These are phyloP conservation scores for Corylus heterophylla DNA, from an alignment of 306 rosid species.

Conservation along the genomic window DNA sequence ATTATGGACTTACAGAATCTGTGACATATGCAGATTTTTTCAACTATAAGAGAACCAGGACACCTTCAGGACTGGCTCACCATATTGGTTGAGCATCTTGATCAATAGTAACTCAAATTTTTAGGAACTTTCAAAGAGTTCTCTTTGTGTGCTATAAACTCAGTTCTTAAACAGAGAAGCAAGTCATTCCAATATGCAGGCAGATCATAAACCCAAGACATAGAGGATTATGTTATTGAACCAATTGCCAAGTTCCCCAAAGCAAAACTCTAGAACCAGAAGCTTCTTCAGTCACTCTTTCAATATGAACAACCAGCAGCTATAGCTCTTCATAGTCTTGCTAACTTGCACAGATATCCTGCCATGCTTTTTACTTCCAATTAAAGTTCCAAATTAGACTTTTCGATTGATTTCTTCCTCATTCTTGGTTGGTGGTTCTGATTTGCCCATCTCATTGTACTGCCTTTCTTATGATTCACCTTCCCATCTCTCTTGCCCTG, in stretches of 20 bases:
- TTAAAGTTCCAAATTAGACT: neutral
- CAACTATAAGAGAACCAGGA: too few relatives aligned
- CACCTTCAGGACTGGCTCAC: too few relatives aligned
- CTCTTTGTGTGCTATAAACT: too few relatives aligned
- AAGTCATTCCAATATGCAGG: too few relatives aligned
- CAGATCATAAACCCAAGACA: too few relatives aligned
- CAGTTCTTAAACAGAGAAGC: too few relatives aligned
- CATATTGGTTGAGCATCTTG: too few relatives aligned
- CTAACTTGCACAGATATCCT: neutral
- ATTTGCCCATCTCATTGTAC: constrained; percentile 30
- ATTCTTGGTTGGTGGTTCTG: constrained; percentile 19
- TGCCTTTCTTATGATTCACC: constrained; percentile 25
- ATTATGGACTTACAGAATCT: too few relatives aligned
- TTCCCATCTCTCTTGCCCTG: constrained; percentile 29
- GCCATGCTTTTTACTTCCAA: neutral
- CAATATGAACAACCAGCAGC: neutral
- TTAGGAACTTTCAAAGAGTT: too few relatives aligned
- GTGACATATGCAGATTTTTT: too few relatives aligned
- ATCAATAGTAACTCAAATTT: too few relatives aligned
- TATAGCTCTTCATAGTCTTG: neutral
- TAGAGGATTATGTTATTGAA: neutral
- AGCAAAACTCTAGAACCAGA: constrained; percentile 14
- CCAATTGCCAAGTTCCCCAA: constrained; percentile 3
- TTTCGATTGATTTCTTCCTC: constrained; percentile 8
- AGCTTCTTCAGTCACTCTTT: neutral